Conservation (phyloP, 2,329 filamentous ascomycete genomes). For the Microsporum canis region DNA sequence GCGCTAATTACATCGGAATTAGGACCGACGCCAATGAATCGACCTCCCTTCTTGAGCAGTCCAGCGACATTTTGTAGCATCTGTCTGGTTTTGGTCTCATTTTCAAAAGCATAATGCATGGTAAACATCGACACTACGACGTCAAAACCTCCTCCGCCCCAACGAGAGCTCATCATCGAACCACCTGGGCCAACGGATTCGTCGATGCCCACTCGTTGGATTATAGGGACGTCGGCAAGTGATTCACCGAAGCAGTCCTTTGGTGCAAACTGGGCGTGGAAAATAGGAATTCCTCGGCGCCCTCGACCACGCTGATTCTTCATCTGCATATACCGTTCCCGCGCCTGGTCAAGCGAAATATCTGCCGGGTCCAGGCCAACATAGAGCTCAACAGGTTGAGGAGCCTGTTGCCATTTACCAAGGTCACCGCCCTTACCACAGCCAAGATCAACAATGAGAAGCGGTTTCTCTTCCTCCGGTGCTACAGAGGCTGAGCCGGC, state of each 20-base stretch:
- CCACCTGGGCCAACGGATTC: constrained; percentile 48
- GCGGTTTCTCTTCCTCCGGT: constrained; percentile 38
- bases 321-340: constrained; percentile 71
- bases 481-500: constrained; percentile 26
- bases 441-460: constrained; percentile 84
- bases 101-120: constrained; percentile 97
- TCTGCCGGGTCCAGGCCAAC: constrained; percentile 91
- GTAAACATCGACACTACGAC: constrained; percentile 99
- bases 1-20: constrained; percentile 83
- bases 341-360: constrained; percentile 80
- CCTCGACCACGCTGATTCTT: constrained; percentile 39
- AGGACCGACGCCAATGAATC: constrained; percentile 92
- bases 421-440: constrained; percentile 95
- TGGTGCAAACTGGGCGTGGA: constrained; percentile 75
- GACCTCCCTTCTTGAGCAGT: constrained; percentile 80
- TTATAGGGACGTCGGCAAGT: constrained; percentile 67
- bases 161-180: constrained; percentile 49
- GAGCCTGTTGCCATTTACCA: constrained; percentile 89
- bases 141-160: constrained; percentile 72
- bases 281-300: constrained; percentile 48
- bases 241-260: constrained; percentile 88
- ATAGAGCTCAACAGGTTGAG: constrained; percentile 83
- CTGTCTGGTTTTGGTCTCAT: constrained; percentile 71
- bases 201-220: constrained; percentile 81
- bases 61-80: constrained; percentile 93